phyloP scores from a whole-genome alignment of 1,284 basidiomycete species.

The Meripilus lineatus region DNA sequence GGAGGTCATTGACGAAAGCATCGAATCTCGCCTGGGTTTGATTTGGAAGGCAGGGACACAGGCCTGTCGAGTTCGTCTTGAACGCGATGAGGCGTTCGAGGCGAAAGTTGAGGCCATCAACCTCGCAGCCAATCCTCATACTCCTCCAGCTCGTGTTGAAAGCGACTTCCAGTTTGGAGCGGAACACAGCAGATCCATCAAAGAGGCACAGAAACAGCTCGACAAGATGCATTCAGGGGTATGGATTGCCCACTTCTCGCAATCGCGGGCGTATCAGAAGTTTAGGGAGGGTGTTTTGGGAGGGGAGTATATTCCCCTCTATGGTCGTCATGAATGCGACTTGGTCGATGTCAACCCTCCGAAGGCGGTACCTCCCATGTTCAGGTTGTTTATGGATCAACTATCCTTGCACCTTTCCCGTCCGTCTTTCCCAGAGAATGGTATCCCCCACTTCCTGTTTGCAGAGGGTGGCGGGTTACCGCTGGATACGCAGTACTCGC shows the following conservation, averaged over 20 bases:
- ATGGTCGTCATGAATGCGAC: constrained; percentile 17
- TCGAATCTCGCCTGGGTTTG: constrained; percentile 78
- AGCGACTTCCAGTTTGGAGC: constrained; percentile 51
- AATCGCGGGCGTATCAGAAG: constrained; percentile 15
- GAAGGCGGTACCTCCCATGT: constrained; percentile 62
- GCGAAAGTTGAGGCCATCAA: constrained; percentile 71
- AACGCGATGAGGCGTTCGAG: constrained; percentile 78
- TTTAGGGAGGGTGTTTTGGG: constrained; percentile 14
- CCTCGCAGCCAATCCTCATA: constrained; percentile 29
- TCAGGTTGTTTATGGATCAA: constrained; percentile 64
- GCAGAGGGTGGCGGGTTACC: constrained; percentile 72
- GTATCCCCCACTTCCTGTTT: constrained; percentile 67
- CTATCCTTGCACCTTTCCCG: constrained; percentile 55
- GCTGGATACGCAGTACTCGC: constrained; percentile 66
- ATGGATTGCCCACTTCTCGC: constrained; percentile 47
- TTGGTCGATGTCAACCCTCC: constrained; percentile 31
- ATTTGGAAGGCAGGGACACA: constrained; percentile 77
- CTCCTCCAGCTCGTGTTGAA: constrained; percentile 16
- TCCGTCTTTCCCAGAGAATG: constrained; percentile 58
- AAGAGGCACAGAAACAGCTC: constrained; percentile 74
- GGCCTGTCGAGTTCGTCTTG: constrained; percentile 72
- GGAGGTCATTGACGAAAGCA: constrained; percentile 86
- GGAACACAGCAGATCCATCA: constrained; percentile 61
- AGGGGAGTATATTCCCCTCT: constrained; percentile 11
- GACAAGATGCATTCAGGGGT: constrained; percentile 73